Evolutionary conservation across 768 basidiomycete species (phyloP).

Genomic region (Neoboletus subvelutipes): DNA sequence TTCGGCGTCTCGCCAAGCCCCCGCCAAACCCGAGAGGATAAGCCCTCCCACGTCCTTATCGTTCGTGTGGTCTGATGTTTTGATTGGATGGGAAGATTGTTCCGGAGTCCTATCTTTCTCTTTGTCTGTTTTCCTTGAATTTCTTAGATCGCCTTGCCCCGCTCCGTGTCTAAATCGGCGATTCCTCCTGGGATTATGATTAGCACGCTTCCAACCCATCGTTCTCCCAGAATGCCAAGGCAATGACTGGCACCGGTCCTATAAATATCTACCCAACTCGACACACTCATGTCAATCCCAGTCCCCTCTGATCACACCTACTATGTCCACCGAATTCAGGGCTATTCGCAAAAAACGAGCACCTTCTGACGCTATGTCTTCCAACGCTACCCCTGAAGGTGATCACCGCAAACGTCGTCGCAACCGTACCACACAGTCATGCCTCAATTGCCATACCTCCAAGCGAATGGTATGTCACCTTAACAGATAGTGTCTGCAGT

Average conservation of each 20-base stretch:
- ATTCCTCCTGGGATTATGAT: slow-evolving; percentile 10
- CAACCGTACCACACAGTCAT: slow-evolving; percentile 73
- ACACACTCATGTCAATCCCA: neutral
- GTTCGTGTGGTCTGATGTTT: slow-evolving; percentile 17
- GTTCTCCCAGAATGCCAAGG: slow-evolving; percentile 22
- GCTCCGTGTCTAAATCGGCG: slow-evolving; percentile 9
- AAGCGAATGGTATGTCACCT: slow-evolving; percentile 60
- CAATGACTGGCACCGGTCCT: slow-evolving; percentile 10
- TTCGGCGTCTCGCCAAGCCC: slow-evolving; percentile 10
- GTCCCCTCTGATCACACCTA: slow-evolving; percentile 9
- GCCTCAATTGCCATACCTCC: slow-evolving; percentile 70
- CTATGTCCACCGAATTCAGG: slow-evolving; percentile 31
- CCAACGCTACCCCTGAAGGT: slow-evolving; percentile 39
- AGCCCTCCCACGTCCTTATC: slow-evolving; percentile 25
- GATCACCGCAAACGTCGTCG: slow-evolving; percentile 64
- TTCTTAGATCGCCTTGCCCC: slow-evolving; percentile 14
- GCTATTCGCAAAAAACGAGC: slow-evolving; percentile 33
- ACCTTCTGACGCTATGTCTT: slow-evolving; percentile 22
- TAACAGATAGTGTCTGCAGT: neutral
- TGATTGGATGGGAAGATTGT: slow-evolving; percentile 19
- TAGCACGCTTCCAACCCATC: neutral
- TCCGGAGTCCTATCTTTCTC: slow-evolving; percentile 11
- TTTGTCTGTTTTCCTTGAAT: slow-evolving; percentile 14
- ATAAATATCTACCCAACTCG: slow-evolving; percentile 28
- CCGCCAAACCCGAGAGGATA: slow-evolving; percentile 3